phyloP scores from a whole-genome alignment of 2,329 filamentous ascomycete species.

The Pseudocercospora macadamiae region DNA sequence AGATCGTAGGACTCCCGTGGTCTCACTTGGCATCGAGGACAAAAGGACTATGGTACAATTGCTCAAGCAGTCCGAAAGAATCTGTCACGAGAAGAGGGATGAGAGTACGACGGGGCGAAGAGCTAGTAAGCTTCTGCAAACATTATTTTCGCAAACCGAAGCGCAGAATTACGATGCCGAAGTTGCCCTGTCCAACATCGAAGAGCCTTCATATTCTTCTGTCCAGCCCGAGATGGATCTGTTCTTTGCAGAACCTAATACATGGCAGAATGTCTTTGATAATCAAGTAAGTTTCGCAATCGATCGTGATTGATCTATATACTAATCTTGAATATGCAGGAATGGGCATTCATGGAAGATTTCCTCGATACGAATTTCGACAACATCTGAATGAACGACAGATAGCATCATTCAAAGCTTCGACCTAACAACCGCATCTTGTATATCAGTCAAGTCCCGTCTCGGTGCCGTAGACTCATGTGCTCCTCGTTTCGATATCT shows the following conservation, averaged over 20 bases:
- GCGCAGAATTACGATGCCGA: background rate
- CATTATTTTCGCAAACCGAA: constrained; percentile 8
- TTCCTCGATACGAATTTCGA: constrained; percentile 16
- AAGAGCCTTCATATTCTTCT: no score
- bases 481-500: constrained; percentile 15
- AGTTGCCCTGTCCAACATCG: no score
- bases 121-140: constrained; percentile 11
- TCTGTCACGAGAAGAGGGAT: constrained; percentile 13
- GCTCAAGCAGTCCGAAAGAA: background rate
- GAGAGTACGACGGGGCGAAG: constrained; percentile 14
- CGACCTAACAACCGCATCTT: background rate
- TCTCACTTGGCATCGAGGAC: background rate
- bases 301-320: no score
- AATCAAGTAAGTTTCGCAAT: no score
- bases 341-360: constrained; percentile 21
- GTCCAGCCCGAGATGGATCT: no score
- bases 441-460: constrained; percentile 21
- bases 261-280: constrained; percentile 17
- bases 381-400: background rate
- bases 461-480: constrained; percentile 25
- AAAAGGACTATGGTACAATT: constrained; percentile 1
- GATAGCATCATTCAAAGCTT: background rate
- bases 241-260: background rate
- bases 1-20: background rate
- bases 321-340: no score